Percentiles rank a stretch among this genome's conserved stretches.
phyloP scores from a whole-genome alignment of 2,329 filamentous ascomycete species.

The Rhinocladiella mackenziei region DNA sequence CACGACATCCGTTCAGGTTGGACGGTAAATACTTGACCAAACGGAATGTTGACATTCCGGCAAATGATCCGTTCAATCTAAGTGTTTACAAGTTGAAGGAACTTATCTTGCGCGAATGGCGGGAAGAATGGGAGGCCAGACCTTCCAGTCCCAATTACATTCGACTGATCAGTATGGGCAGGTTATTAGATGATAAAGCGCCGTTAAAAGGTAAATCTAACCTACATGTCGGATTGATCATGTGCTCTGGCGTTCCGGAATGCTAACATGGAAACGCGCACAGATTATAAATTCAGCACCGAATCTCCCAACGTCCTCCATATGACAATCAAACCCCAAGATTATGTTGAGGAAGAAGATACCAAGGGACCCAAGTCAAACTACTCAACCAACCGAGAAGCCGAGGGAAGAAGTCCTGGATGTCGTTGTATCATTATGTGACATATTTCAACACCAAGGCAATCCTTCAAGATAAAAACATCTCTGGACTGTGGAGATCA shows the following conservation, averaged over 20 bases:
- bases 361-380: slow-evolving; percentile 60
- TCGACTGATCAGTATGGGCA: slow-evolving; percentile 85
- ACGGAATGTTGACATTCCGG: slow-evolving; percentile 71
- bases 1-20: slow-evolving; percentile 83
- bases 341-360: slow-evolving; percentile 71
- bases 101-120: slow-evolving; percentile 88
- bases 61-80: slow-evolving; percentile 79
- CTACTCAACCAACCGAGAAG: slow-evolving; percentile 50
- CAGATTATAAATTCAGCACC: slow-evolving; percentile 74
- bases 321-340: slow-evolving; percentile 86
- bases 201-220: slow-evolving; percentile 64
- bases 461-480: neutral
- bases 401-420: slow-evolving; percentile 54
- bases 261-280: slow-evolving; percentile 3
- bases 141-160: slow-evolving; percentile 86
- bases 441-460: slow-evolving; percentile 10
- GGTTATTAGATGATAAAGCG: slow-evolving; percentile 83
- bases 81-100: slow-evolving; percentile 93
- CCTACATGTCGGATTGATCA: neutral
- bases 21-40: slow-evolving; percentile 81
- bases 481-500: no score
- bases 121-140: slow-evolving; percentile 81
- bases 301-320: slow-evolving; percentile 82
- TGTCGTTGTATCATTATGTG: slow-evolving; percentile 64
- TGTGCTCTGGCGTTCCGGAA: neutral